Base-by-base conservation (phyloP, 306 rosid species). In the Myrica gale region DNA sequence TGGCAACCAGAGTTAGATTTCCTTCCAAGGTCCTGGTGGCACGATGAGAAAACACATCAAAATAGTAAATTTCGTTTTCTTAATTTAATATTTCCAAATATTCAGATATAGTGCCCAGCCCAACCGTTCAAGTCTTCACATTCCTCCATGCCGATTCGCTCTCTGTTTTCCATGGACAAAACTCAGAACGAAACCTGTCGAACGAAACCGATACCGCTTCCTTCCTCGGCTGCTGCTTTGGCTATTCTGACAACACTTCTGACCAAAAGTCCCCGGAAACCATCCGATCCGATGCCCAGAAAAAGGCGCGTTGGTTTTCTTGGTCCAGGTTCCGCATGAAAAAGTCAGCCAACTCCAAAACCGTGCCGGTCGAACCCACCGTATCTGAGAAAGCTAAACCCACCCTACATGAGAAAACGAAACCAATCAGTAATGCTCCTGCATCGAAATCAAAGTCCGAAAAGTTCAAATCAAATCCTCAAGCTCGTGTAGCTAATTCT, bases 181-280 rank as follows among this genome's bases (percentile, higher is more conserved):
- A 8, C 78, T 77, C 77, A 75, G 44, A 26, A 12, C 37, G 55
- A 74, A 73, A 47, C 55, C 63, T 44, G 17, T 16, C 55, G 67
- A 13, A 53, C 74, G n/a, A 79, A 82, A 70, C 50, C 23, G 85
- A 68, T 77, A 50, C 78, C 55, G 67, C 80, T 7, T 10, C 72
- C 21, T 82, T 85, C 44, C 85, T 82, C 12, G 73, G 87, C 9
- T 92, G 93, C 65, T 92, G 91, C 71, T 85, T 92, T 68, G 82
- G 93, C 51, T 75, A 68, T 47, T 72, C 75, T 55, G 4, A 45
- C 50, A 15, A 45, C 32, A 9, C 37, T 48, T 67, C 67, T 57
- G 20, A 47, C 20, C 52, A 42, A 58, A 20, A 55, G 23, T 43
- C 72, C 32, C 5, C 19, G 3, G 70, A 79, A 45, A 46, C 39